A percentile compares a stretch with the other conserved stretches of the same genome.
phyloP scores from a whole-genome alignment of 2,329 filamentous ascomycete species.

The Didymella sp. region DNA sequence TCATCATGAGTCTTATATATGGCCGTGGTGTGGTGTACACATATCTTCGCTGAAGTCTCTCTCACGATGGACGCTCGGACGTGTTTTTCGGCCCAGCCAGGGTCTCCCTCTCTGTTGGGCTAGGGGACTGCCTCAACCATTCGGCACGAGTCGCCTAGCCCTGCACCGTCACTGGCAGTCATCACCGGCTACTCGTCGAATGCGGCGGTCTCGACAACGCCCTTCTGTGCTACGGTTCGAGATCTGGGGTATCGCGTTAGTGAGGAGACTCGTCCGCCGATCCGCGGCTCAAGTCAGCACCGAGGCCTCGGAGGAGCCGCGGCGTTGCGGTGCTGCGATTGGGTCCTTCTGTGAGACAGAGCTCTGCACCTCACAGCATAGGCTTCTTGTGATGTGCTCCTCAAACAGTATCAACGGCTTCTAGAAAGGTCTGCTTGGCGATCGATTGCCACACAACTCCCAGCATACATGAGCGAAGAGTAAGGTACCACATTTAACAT shows the following conservation, averaged over 20 bases:
- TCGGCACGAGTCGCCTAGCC: conserved; percentile 13
- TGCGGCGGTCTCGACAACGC: conserved; percentile 4
- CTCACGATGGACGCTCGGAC: conserved; percentile 22
- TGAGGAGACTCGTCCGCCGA: conserved; percentile 9
- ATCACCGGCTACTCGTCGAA: neutral
- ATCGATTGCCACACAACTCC: neutral
- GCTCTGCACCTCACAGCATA: conserved; percentile 6
- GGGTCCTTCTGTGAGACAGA: conserved; percentile 20
- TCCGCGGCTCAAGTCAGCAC: conserved; percentile 11
- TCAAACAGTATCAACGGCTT: neutral
- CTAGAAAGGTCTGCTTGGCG: neutral
- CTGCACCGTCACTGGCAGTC: conserved; percentile 2
- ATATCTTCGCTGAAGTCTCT: conserved; percentile 37
- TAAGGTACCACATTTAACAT: neutral
- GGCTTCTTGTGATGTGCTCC: neutral
- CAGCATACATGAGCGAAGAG: neutral
- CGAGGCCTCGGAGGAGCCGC: conserved; percentile 34
- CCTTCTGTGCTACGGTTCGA: neutral
- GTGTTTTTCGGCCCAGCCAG: conserved; percentile 5
- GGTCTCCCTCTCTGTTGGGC: conserved; percentile 10
- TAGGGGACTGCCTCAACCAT: conserved; percentile 4
- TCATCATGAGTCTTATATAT: conserved; percentile 28
- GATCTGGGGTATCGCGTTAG: conserved; percentile 12
- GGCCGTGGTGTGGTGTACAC: conserved; percentile 37
- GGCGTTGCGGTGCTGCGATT: conserved; percentile 35